Evolutionary conservation across 1,284 basidiomycete genomes (phyloP).

Genomic region (Cutaneotrichosporon daszewskae): DNA sequence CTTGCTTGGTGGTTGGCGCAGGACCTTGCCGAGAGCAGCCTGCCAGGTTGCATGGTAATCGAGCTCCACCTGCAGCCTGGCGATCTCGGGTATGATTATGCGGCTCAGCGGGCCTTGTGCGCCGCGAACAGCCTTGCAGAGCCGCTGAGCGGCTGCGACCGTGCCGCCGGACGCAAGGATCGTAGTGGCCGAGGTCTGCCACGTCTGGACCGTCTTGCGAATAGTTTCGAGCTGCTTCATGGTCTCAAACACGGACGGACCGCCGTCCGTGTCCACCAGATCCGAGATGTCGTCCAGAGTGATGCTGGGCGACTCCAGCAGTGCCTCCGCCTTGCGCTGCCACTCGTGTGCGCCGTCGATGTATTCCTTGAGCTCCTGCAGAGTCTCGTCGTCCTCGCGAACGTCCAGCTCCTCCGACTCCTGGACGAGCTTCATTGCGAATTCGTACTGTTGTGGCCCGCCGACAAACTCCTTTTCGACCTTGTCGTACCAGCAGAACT

Average conservation of each 20-base stretch:
- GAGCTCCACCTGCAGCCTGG: constrained; percentile 31
- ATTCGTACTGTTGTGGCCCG: constrained; percentile 32
- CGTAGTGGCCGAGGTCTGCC: constrained; percentile 29
- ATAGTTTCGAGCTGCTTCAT: constrained; percentile 35
- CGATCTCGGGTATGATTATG: constrained; percentile 35
- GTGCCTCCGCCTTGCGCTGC: constrained; percentile 17
- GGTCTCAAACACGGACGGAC: constrained; percentile 26
- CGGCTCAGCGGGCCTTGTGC: constrained; percentile 23
- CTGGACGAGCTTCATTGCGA: constrained; percentile 33
- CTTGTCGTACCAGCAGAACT: constrained; percentile 39
- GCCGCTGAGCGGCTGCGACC: constrained; percentile 22
- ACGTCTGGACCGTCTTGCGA: constrained; percentile 30
- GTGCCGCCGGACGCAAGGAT: constrained; percentile 22
- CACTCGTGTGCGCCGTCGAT: too few relatives aligned
- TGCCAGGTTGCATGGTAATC: constrained; percentile 29
- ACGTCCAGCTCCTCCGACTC: constrained; percentile 33
- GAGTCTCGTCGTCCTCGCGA: constrained; percentile 23
- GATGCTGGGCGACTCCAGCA: constrained; percentile 25
- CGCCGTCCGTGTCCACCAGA: constrained; percentile 29
- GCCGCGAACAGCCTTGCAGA: constrained; percentile 28
- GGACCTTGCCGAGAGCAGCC: constrained; percentile 12
- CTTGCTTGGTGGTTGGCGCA: constrained; percentile 17
- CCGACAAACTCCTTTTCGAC: constrained; percentile 44
- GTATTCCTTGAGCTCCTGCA: constrained; percentile 26
- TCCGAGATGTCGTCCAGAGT: constrained; percentile 20